These are phyloP conservation scores for Cordyceps sp. DNA, from an alignment of 2,329 filamentous ascomycete species.

Conservation along the genomic window DNA sequence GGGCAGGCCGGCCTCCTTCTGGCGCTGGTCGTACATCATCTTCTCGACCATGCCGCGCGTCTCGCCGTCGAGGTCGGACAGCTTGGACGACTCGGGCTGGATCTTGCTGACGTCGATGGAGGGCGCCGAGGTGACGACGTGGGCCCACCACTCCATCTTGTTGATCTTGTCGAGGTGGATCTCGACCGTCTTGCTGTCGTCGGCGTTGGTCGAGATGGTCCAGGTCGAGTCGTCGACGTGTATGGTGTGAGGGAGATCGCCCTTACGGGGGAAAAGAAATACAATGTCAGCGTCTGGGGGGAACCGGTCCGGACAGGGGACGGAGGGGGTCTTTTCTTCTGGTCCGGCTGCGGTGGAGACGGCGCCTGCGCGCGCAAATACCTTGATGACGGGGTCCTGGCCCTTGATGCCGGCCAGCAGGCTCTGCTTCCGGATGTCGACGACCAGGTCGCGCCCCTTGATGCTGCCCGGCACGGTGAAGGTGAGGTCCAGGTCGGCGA, in stretches of 20 bases:
- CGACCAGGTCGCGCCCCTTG: conserved; percentile 68
- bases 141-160: conserved; percentile 97
- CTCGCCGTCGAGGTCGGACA: conserved; percentile 86
- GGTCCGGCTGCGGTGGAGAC: no score
- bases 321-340: no score
- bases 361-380: no score
- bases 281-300: no score
- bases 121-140: conserved; percentile 73
- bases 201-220: conserved; percentile 60
- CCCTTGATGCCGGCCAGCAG: conserved; percentile 77
- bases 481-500: conserved; percentile 70
- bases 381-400: conserved; percentile 67
- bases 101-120: conserved; percentile 95
- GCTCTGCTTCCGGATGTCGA: conserved; percentile 65
- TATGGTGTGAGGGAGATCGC: conserved; percentile 68
- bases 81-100: conserved; percentile 76
- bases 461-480: conserved; percentile 66
- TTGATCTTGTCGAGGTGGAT: conserved; percentile 91
- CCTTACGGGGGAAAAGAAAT: conserved; percentile 32
- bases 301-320: no score
- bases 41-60: conserved; percentile 98
- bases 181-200: conserved; percentile 53
- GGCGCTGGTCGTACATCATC: conserved; percentile 99
- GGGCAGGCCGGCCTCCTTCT: conserved; percentile 83
- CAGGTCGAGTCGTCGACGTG: conserved; percentile 80